Evolutionary conservation across 768 basidiomycete genomes (phyloP).

Genomic region (Pulveroboletus ravenelii): DNA sequence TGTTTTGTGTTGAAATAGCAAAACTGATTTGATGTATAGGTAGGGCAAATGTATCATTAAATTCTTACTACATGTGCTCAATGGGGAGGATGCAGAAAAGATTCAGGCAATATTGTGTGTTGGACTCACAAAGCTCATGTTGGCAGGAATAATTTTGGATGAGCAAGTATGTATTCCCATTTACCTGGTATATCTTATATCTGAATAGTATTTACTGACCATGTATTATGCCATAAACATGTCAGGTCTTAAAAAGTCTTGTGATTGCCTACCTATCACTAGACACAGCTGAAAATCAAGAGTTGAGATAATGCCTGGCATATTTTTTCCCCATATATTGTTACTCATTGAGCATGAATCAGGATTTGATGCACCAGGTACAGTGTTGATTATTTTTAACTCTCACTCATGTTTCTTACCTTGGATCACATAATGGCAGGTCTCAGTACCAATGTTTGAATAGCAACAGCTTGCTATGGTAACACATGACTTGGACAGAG

Average conservation of each 20-base stretch:
- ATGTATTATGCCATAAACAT: conserved; percentile 14
- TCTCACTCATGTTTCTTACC: background rate
- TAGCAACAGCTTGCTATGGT: conserved; percentile 52
- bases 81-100: conserved; percentile 51
- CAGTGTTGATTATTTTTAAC: too few relatives aligned
- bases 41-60: conserved; percentile 61
- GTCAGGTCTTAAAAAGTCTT: conserved; percentile 47
- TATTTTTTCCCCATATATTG: conserved; percentile 87
- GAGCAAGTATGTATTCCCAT: conserved; percentile 47
- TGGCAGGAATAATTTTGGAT: conserved; percentile 71
- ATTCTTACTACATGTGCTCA: too few relatives aligned
- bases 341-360: conserved; percentile 72
- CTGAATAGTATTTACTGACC: background rate
- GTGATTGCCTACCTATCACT: conserved; percentile 71
- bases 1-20: background rate
- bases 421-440: conserved; percentile 46
- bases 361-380: conserved; percentile 63
- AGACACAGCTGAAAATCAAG: conserved; percentile 73
- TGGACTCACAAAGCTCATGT: conserved; percentile 82
- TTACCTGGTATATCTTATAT: too few relatives aligned
- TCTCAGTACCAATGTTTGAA: conserved; percentile 67
- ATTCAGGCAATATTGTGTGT: conserved; percentile 70
- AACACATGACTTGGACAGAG: conserved; percentile 63
- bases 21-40: background rate
- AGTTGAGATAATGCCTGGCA: conserved; percentile 78